Evolutionary conservation across 176 grass and related monocot species (phyloP).

Genomic region (Rhynchospora pubera): DNA sequence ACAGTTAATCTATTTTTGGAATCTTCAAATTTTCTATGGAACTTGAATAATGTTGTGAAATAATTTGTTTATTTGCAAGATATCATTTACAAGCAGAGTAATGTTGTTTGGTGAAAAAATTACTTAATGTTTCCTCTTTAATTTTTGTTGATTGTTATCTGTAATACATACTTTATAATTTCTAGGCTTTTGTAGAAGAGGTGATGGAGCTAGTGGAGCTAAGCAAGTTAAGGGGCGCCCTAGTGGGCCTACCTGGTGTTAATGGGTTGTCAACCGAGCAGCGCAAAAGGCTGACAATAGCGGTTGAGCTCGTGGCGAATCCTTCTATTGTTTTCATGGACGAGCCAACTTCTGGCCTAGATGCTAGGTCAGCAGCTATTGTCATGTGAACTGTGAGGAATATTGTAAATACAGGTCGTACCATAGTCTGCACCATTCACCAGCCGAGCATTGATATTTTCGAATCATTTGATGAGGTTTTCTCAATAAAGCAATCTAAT

Average conservation of each 20-base stretch:
- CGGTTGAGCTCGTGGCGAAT: conserved; percentile 96
- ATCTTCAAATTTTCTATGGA: not conserved
- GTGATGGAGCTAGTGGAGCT: conserved; percentile 98
- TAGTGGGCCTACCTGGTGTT: conserved; percentile 79
- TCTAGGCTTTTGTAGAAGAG: conserved; percentile 93
- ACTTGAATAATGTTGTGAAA: not conserved
- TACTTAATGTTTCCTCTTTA: not conserved
- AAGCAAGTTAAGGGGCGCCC: conserved; percentile 75
- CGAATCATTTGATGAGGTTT: conserved; percentile 97
- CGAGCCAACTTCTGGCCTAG: conserved; percentile 92
- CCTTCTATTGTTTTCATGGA: conserved; percentile 99
- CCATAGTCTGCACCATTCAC: conserved; percentile 98
- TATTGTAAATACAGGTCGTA: conserved; percentile 92
- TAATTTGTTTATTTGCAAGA: not conserved
- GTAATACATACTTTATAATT: conserved; percentile 11
- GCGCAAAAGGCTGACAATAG: conserved; percentile 90
- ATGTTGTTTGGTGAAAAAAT: not conserved
- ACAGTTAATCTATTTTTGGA: not conserved
- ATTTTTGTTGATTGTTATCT: not conserved
- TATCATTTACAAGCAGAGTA: not conserved
- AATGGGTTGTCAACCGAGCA: conserved; percentile 96
- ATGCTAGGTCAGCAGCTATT: conserved; percentile 96
- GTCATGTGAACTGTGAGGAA: conserved; percentile 98
- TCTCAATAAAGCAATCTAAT: not conserved
- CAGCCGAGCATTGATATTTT: conserved; percentile 99